Base-by-base conservation (phyloP, 257 asterid genomes). In the Ligustrum vulgare region DNA sequence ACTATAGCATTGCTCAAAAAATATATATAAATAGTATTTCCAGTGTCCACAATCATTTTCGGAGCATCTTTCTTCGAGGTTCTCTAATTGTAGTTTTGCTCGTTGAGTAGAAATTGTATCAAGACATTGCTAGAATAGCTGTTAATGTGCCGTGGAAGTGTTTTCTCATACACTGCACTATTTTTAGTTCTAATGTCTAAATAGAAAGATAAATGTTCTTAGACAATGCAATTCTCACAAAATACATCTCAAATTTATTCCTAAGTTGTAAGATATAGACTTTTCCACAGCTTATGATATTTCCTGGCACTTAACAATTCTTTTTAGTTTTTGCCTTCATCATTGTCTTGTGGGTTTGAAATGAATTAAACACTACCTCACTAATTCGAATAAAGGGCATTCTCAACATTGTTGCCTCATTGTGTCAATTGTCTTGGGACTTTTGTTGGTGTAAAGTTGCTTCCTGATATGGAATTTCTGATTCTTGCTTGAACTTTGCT, bases 371-470 rank as follows among this genome's bases (percentile, higher is more conserved):
- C n/a, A n/a, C 63, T 5, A 18, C n/a, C 9, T 54, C 0, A n/a
- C 5, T 54, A n/a, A 16, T 54, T 18, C 25, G 70, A 81, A 49
- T 69, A 37, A 31, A 43, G 39, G 37, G 39, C 45, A 64, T 43
- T 45, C 43, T 45, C 56, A 56, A 71, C 67, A 47, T 70, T 31
- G 51, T 8, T 8, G 63, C 75, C 45, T 47, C 33, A 25, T 22
- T 63, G 47, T 36, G 58, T 70, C 31, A 28, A 28, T 28, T 28
- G 31, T 28, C 71, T 25, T 72, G 69, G 71, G 49, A 75, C 70
- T 63, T 60, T 75, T 77, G 36, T 36, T 62, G 71, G 36, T 71
- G 49, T 37, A 63, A 73, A 37, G 75, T 76, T 63, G 77, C 69
- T 51, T 76, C 51, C 54, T 8, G 23, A 67, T 43, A 70, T 43